Conservation (phyloP, 2,329 filamentous ascomycete genomes). For the Fusarium lateritium region DNA sequence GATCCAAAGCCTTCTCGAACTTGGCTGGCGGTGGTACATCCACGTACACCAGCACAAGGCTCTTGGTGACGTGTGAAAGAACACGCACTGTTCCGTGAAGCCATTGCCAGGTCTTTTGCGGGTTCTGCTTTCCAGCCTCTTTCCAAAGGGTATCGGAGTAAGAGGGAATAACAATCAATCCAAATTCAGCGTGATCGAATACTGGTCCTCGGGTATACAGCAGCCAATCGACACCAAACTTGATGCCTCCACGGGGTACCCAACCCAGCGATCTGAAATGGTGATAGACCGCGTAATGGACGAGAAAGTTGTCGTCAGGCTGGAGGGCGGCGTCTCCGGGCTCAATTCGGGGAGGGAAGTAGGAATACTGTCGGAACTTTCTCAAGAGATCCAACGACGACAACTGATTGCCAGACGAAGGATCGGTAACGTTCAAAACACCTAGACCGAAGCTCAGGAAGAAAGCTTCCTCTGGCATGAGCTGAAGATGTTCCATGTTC, state of each 20-base stretch:
- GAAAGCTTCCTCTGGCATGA: slow-evolving; percentile 91
- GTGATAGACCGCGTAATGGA: slow-evolving; percentile 92
- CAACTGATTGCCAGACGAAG: slow-evolving; percentile 61
- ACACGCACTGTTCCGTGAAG: slow-evolving; percentile 92
- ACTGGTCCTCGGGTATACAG: slow-evolving; percentile 94
- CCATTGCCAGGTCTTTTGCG: slow-evolving; percentile 79
- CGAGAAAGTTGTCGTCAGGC: slow-evolving; percentile 86
- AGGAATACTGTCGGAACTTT: slow-evolving; percentile 78
- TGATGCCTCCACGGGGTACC: slow-evolving; percentile 92
- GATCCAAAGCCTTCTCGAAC: slow-evolving; percentile 59
- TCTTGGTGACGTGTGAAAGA: slow-evolving; percentile 91
- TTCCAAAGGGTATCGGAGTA: slow-evolving; percentile 84
- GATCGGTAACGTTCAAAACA: slow-evolving; percentile 74
- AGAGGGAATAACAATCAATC: slow-evolving; percentile 85
- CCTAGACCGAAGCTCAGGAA: slow-evolving; percentile 89
- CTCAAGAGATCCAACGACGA: slow-evolving; percentile 71
- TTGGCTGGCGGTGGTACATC: slow-evolving; percentile 82
- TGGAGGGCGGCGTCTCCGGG: slow-evolving; percentile 62
- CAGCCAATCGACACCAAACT: slow-evolving; percentile 96
- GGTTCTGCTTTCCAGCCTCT: slow-evolving; percentile 64
- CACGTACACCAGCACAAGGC: slow-evolving; percentile 89
- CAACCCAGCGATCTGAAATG: slow-evolving; percentile 96
- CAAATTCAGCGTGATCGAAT: slow-evolving; percentile 96
- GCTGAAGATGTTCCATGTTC: slow-evolving; percentile 87
- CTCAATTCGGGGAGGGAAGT: slow-evolving; percentile 71